Base-by-base conservation (phyloP, 148 eudicot species). In the Nepenthes gracilis region DNA sequence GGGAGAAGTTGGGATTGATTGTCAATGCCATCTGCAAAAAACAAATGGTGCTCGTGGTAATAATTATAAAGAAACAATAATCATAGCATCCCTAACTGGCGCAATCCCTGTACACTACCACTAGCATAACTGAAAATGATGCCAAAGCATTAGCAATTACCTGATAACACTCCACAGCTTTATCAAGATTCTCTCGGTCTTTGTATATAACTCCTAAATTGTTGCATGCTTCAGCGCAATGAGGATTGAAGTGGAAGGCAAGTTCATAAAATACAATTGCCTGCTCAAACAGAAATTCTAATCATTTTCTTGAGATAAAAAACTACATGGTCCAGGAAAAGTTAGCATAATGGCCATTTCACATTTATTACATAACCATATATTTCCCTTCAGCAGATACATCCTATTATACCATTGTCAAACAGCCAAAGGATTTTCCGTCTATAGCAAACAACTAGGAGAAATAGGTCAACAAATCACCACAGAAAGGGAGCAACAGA, bases 221-320 rank as follows among this genome's bases (percentile, higher is more conserved):
- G 81, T 93, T 93, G 77, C 99, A 93, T 70, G 99, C 99, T 77
- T 93, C 99, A n/a, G 99, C 99, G 68, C 99, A 93, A 54, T 86
- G 95, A 43, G 95, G 97, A 81, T 93, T 93, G 75, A 93, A 93
- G 78, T 93, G 97, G 80, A 93, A 89, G 63, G 99, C 99, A 67
- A 93, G 99, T 76, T 93, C 99, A 78, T 93, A 93, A 71, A 89
- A 93, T 35, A 93, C 92, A 73, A 93, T 83, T 59, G 99, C 99
- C 99, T 93, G 80, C 76, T 71, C 32, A 57, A 60, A 36, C 9
- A 55, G 11, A 55, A 13, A 33, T 33, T 55, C 35, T 32, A 11
- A 35, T 32, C 35, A 55, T 11, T 52, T 14, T 33, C 10, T 2
- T 10, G 36, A 35, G 57, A 32, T 23, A 23, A 23, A 23, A 23